Evolutionary conservation across 257 asterid genomes (phyloP), one percentile per base, ranked within the genome.

Genomic region (Capsicum baccatum): DNA sequence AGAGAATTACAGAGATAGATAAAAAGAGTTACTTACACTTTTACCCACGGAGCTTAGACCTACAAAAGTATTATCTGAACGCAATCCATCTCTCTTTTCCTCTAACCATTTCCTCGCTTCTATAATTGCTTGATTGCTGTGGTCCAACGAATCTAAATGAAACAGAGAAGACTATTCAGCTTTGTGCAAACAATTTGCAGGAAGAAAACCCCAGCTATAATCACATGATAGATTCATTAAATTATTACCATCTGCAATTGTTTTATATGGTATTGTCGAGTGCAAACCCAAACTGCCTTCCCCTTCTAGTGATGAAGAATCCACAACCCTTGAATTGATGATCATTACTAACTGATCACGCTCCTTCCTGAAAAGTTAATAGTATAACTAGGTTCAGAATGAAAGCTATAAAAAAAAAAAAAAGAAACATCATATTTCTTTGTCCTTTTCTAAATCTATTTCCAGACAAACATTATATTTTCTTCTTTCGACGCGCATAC

Each of bases 41-140:
- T 87, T 89, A 80, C 79, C 83, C 59, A 82, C 85, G 35, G 89
- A 84, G 80, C 83, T 84, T 85, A 86, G 84, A 81, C 87, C 86
- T 54, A 64, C 33, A 1, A 21, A 26, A 54, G 64, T 54, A 78
- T 14, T 33, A 78, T 78, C 85, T 48, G 94, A 84, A 84, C 90
- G 90, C 50, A 87, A 78, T 73, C 92, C 90, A 52, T 87, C 91
- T 86, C 91, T 92, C 93, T 92, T 94, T 79, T 91, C 96, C 86
- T 88, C 90, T 83, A 94, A 85, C 97, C 97, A 94, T 81, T 84
- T 93, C 85, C 91, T 91, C 79, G 99, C 97, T 89, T 92, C 98
- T 86, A 80, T 85, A 73, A 95, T 86, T 82, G 97, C 97, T 87
- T 85, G 86, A 85, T 81, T 71, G 83, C 79, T 89, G 48, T 84